Base-by-base conservation (phyloP, 768 basidiomycete genomes). In the Melanogaster broomeanus region DNA sequence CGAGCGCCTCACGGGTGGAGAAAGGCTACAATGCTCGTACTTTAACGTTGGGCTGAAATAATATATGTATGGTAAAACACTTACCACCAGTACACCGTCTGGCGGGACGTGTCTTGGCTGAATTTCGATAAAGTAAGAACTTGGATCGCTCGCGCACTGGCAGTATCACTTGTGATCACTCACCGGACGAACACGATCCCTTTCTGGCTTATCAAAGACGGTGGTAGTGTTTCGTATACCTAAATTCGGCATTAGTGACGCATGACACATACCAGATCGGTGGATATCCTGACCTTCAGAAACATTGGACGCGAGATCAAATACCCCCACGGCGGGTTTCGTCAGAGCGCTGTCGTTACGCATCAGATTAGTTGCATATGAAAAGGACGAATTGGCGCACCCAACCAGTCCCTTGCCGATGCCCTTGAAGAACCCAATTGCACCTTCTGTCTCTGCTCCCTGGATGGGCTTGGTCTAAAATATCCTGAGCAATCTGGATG, bases 161-260 rank as follows among this genome's bases (percentile, higher is more conserved):
- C 4, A 50, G 27, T 21, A 33, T n/a, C 40, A 33, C 39, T 30
- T 24, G 28, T 4, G 16, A 40, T 21, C 9, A 71, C 85, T 65
- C 49, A 89, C 90, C 62, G 89, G 72, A 63, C 97, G 79, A 38
- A 89, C 82, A 18, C 95, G 86, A 62, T 98, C 96, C 49, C 94
- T 79, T 30, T 88, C 88, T 12, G 89, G 88, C 55, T 84, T 90
- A 66, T 98, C 97, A 55, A 98, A 99, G 3, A 98, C 96, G 2
- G 94, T 98, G 0, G 97, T 98, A 1, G 97, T 99, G 62, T 99
- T 99, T 40, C 97, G 85, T 56, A 99, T 96, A 24, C 96, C 92
- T 93, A 30, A 30, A 8, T 39, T 39, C n/a, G 42, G 21, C 2
- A 40, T 66, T 45, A 56, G 27, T 53, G 35, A 31, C 45, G 27